A percentile compares a stretch with the other conserved stretches of the same genome.
phyloP scores from a whole-genome alignment of 2,329 filamentous ascomycete species.

The Fusarium robinianum region DNA sequence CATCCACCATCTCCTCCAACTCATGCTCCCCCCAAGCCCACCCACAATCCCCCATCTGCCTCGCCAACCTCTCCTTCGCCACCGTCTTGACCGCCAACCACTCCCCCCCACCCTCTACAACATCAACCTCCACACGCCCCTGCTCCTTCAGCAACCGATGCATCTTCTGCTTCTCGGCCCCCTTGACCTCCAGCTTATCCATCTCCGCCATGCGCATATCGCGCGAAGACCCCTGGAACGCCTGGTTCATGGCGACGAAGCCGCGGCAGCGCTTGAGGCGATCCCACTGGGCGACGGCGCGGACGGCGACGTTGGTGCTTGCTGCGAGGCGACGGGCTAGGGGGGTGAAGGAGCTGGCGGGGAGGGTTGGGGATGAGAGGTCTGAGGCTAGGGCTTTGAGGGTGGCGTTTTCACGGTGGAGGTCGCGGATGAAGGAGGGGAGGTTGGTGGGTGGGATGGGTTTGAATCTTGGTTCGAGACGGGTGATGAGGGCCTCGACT shows the following conservation, averaged over 20 bases:
- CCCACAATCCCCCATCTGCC: conserved; percentile 48
- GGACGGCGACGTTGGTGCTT: conserved; percentile 29
- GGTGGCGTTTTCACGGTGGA: conserved; percentile 22
- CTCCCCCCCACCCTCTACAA: conserved; percentile 43
- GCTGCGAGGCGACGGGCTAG: conserved; percentile 32
- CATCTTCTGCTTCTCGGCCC: conserved; percentile 36
- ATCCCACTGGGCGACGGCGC: conserved; percentile 38
- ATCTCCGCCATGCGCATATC: conserved; percentile 34
- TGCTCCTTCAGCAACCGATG: conserved; percentile 42
- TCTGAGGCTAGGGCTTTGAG: conserved; percentile 16
- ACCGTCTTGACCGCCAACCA: conserved; percentile 43
- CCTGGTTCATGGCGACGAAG: conserved; percentile 40
- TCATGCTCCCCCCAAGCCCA: too few relatives aligned
- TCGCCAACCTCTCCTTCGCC: conserved; percentile 40
- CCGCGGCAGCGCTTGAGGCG: conserved; percentile 40
- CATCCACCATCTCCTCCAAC: too few relatives aligned
- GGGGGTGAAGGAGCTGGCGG: conserved; percentile 14
- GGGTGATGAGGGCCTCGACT: conserved; percentile 7
- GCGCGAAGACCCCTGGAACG: conserved; percentile 41
- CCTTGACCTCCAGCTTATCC: conserved; percentile 25
- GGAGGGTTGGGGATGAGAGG: conserved; percentile 10
- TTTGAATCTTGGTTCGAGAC: conserved; percentile 3
- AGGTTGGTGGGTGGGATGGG: conserved; percentile 26
- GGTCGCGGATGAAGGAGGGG: conserved; percentile 27
- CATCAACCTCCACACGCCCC: conserved; percentile 42